Percentiles rank a stretch among this genome's conserved stretches.
These are phyloP conservation scores for Helicostylum pulchrum DNA, from an alignment of 192 early-diverging fungal genomes.

Conservation along the genomic window DNA sequence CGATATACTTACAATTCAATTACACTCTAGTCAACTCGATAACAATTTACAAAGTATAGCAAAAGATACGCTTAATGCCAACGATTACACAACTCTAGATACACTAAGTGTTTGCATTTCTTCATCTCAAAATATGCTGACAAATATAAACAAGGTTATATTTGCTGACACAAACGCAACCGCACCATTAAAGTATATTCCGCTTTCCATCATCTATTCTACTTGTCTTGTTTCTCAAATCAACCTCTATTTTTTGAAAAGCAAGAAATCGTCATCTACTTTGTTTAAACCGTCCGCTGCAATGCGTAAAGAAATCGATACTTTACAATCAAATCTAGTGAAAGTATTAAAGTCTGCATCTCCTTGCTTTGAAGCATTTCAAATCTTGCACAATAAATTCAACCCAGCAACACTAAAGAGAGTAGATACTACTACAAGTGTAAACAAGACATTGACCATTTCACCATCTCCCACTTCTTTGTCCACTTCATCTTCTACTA, in stretches of 20 bases:
- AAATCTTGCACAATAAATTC: background rate
- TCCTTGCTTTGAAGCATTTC: constrained; percentile 1
- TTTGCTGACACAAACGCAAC: background rate
- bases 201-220: background rate
- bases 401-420: background rate
- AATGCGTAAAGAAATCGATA: background rate
- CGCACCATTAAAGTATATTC: background rate
- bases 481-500: too few species aligned
- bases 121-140: constrained; percentile 9
- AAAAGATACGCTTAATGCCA: background rate
- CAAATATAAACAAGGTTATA: constrained; percentile 4
- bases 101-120: background rate
- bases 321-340: background rate
- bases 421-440: background rate
- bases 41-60: background rate
- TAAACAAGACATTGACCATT: background rate
- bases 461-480: too few species aligned
- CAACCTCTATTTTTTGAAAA: background rate
- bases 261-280: background rate
- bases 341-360: background rate
- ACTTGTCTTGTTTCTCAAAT: background rate
- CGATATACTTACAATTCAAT: constrained; percentile 3
- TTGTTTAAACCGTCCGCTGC: background rate
- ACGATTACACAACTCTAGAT: background rate
- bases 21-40: background rate